A percentile compares a stretch with the other conserved stretches of the same genome.
These are phyloP conservation scores for Penicillium cinerascens DNA, from an alignment of 495 filamentous ascomycete species.

Conservation along the genomic window DNA sequence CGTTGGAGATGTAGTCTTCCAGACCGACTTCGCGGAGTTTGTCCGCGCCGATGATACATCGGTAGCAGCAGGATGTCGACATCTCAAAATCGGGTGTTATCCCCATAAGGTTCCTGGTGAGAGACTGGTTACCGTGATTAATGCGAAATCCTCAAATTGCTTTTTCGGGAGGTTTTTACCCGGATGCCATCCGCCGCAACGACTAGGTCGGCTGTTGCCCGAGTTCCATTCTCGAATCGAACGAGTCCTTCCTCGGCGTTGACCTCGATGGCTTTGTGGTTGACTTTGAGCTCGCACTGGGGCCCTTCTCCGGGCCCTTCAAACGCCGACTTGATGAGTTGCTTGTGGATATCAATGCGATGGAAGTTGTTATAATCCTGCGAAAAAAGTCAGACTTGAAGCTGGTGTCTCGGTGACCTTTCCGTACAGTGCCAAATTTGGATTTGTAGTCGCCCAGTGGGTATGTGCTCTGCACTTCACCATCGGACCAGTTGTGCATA, in stretches of 20 bases:
- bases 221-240: constrained; percentile 21
- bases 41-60: constrained; percentile 29
- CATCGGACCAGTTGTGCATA: constrained; percentile 27
- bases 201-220: constrained; percentile 21
- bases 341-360: constrained; percentile 29
- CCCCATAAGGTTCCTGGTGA: constrained; percentile 18
- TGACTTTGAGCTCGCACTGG: constrained; percentile 18
- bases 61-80: constrained; percentile 30
- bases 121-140: constrained; percentile 4
- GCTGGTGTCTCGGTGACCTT: not conserved
- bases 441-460: constrained; percentile 28
- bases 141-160: too few species aligned
- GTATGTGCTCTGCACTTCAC: constrained; percentile 24
- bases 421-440: constrained; percentile 22
- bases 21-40: constrained; percentile 23
- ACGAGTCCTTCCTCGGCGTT: constrained; percentile 19
- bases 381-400: not conserved
- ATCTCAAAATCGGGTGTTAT: constrained; percentile 22
- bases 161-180: constrained; percentile 5
- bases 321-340: constrained; percentile 25
- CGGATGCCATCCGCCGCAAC: constrained; percentile 30
- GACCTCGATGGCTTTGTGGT: constrained; percentile 20
- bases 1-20: constrained; percentile 24
- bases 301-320: constrained; percentile 21
- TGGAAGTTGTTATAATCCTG: constrained; percentile 34